Conservation (phyloP, 176 grass and related monocot species). For the Triticum urartu region DNA sequence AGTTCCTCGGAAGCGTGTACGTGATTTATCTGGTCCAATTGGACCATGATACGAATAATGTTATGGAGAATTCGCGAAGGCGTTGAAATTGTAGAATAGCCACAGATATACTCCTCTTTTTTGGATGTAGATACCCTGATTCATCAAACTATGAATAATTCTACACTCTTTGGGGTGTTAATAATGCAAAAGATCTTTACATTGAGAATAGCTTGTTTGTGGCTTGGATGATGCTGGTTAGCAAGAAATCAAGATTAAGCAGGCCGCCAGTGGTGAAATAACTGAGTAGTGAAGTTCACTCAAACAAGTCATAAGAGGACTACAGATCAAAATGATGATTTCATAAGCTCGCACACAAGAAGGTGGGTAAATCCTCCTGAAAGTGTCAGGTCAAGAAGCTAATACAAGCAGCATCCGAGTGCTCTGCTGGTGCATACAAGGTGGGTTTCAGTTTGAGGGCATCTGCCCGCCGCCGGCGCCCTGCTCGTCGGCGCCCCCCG, state of each 20-base stretch:
- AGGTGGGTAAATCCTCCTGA: background rate
- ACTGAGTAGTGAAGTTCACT: background rate
- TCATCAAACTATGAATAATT: background rate
- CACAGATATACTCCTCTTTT: background rate
- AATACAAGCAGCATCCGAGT: background rate
- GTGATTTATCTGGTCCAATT: conserved; percentile 19
- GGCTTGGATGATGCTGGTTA: background rate
- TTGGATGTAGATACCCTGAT: conserved; percentile 13
- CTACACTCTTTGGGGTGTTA: background rate
- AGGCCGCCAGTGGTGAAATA: background rate
- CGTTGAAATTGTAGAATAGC: conserved; percentile 5
- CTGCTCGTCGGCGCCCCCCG: conserved; percentile 1
- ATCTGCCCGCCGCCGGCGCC: background rate
- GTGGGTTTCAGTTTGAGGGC: conserved; percentile 13
- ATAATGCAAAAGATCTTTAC: background rate
- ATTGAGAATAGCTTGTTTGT: background rate
- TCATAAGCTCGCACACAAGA: background rate
- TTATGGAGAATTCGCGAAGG: background rate
- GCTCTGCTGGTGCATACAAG: background rate
- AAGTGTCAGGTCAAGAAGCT: background rate
- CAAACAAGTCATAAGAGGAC: background rate
- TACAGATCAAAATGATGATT: conserved; percentile 8
- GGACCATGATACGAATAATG: background rate
- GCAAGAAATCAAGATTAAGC: background rate
- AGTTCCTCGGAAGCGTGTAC: background rate